Conservation (phyloP, 83 land plant genomes). For the Picea engelmannii region DNA sequence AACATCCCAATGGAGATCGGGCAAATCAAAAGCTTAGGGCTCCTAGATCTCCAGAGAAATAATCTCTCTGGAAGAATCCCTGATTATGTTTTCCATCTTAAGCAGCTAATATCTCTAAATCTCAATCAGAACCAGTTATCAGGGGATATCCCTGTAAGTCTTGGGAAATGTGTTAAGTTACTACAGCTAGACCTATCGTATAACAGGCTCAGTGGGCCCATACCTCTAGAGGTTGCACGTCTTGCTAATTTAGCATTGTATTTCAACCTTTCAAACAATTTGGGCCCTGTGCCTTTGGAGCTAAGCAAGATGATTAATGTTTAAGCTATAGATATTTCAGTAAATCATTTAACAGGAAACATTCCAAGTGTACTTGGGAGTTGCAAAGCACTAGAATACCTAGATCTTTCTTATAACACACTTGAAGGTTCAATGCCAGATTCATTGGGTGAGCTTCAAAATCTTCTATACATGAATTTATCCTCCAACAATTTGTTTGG, state of each 20-base stretch:
- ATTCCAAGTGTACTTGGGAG: not conserved
- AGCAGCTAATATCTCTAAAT: not conserved
- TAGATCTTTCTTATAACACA: not conserved
- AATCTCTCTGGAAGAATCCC: slow-evolving; percentile 32
- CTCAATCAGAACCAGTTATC: not conserved
- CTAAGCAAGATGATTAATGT: not conserved
- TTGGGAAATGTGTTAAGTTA: not conserved
- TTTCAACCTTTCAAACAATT: not conserved
- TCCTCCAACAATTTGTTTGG: not conserved
- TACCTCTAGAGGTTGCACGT: not conserved
- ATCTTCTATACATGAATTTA: not conserved
- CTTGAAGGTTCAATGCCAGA: slow-evolving; percentile 2
- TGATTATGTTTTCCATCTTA: not conserved
- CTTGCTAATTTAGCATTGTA: not conserved
- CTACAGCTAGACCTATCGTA: not conserved
- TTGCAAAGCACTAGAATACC: not conserved
- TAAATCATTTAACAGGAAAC: not conserved
- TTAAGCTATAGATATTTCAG: not conserved
- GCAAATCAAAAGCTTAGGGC: not conserved
- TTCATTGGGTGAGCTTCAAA: not conserved
- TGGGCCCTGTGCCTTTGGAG: not conserved
- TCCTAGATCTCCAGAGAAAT: slow-evolving; percentile 17
- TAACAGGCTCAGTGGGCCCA: slow-evolving; percentile 19
- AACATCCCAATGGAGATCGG: slow-evolving; percentile 23
- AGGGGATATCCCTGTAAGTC: slow-evolving; percentile 9